Evolutionary conservation across 306 rosid genomes (phyloP).

Genomic region (Vigna mungo): DNA sequence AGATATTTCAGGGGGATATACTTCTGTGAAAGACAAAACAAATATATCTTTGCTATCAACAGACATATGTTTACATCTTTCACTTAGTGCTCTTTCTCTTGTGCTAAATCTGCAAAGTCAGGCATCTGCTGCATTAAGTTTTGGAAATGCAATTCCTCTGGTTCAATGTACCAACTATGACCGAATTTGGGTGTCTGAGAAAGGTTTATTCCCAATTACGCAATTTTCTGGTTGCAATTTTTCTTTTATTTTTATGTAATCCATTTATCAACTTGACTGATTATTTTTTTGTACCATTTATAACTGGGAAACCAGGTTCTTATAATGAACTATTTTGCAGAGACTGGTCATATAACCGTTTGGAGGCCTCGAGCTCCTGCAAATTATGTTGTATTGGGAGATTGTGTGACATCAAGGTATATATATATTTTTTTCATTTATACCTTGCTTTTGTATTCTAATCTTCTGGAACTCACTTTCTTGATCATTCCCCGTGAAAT

Average conservation of each 20-base stretch:
- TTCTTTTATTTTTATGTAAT: conserved; percentile 31
- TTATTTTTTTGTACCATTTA: conserved; percentile 10
- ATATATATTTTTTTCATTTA: neutral
- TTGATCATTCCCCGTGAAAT: conserved; percentile 23
- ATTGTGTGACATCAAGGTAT: conserved; percentile 94
- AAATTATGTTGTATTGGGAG: conserved; percentile 91
- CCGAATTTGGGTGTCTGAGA: conserved; percentile 83
- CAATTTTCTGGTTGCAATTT: neutral
- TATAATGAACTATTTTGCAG: conserved; percentile 55
- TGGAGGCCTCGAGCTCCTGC: conserved; percentile 98
- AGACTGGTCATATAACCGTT: conserved; percentile 75
- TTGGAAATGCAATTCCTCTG: conserved; percentile 81
- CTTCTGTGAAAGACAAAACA: conserved; percentile 94
- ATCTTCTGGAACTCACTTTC: neutral
- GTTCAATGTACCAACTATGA: conserved; percentile 85
- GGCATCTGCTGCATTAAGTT: conserved; percentile 76
- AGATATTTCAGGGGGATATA: conserved; percentile 96
- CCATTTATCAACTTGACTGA: conserved; percentile 23
- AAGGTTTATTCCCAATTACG: conserved; percentile 62
- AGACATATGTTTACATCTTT: conserved; percentile 90
- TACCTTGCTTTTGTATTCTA: neutral
- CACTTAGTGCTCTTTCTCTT: conserved; percentile 86
- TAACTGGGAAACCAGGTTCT: conserved; percentile 31
- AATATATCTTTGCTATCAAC: conserved; percentile 87
- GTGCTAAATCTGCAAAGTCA: conserved; percentile 87